phyloP scores from a whole-genome alignment of 768 basidiomycete species.

The Agaricus subrufescens region DNA sequence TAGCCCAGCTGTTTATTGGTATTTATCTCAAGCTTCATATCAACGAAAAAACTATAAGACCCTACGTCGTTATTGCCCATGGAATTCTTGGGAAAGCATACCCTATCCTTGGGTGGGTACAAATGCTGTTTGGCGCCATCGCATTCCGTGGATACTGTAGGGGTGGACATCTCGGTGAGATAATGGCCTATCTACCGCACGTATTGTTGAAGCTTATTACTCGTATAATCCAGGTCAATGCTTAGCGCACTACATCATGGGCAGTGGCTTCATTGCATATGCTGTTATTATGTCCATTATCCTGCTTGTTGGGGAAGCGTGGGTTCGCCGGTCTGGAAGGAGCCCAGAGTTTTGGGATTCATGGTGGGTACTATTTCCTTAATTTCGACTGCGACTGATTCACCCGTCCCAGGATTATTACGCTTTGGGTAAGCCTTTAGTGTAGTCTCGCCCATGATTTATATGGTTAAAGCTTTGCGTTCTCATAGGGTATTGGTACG shows the following conservation, averaged over 20 bases:
- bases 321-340: conserved; percentile 64
- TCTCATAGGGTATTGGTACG: conserved; percentile 53
- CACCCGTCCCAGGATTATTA: conserved; percentile 33
- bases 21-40: conserved; percentile 93
- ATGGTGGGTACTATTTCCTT: conserved; percentile 38
- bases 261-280: conserved; percentile 87
- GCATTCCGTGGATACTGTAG: conserved; percentile 75
- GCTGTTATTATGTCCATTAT: conserved; percentile 77
- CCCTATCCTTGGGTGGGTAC: conserved; percentile 83
- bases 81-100: conserved; percentile 80
- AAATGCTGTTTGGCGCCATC: conserved; percentile 84
- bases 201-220: neutral
- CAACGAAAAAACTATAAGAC: conserved; percentile 69
- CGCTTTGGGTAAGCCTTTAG: conserved; percentile 39
- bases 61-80: conserved; percentile 65
- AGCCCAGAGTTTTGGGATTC: conserved; percentile 89
- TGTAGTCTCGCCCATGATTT: neutral
- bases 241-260: conserved; percentile 86
- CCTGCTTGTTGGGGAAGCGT: conserved; percentile 71
- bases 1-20: conserved; percentile 65
- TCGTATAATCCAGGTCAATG: conserved; percentile 55
- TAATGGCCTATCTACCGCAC: neutral
- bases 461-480: neutral
- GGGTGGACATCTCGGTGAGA: conserved; percentile 56
- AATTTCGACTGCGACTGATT: neutral